A percentile compares a stretch with the other conserved stretches of the same genome.
Conservation (phyloP, 1,139 yeast species). For the Pichia kudriavzevii region DNA sequence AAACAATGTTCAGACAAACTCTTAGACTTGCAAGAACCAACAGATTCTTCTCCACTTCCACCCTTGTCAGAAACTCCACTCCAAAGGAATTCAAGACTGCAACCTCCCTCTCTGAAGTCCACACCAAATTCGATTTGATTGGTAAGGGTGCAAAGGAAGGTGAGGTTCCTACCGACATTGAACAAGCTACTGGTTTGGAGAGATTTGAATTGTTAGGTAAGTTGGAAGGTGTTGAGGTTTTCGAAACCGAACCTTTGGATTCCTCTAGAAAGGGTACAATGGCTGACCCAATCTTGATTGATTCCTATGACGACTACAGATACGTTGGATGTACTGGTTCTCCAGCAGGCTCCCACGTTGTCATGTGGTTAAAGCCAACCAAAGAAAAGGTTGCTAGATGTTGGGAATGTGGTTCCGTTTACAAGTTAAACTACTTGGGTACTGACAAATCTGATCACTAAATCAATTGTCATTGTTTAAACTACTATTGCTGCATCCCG, state of each 20-base stretch:
- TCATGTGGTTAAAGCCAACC: conserved; percentile 92
- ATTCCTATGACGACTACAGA: conserved; percentile 88
- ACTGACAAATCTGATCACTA: conserved; percentile 29
- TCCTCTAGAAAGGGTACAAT: conserved; percentile 85
- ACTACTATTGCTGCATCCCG: too few relatives aligned
- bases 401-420: conserved; percentile 98
- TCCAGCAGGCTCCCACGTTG: conserved; percentile 85
- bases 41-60: conserved; percentile 25
- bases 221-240: conserved; percentile 91
- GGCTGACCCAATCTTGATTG: conserved; percentile 79
- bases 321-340: conserved; percentile 97
- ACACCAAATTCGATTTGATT: conserved; percentile 71
- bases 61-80: conserved; percentile 18
- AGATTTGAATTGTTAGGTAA: conserved; percentile 93
- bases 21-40: conserved; percentile 27
- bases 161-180: conserved; percentile 84
- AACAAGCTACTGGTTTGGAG: conserved; percentile 97
- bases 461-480: background rate
- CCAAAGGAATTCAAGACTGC: conserved; percentile 50
- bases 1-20: conserved; percentile 29
- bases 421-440: conserved; percentile 83
- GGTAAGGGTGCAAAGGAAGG: conserved; percentile 85
- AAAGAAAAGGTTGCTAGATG: conserved; percentile 84
- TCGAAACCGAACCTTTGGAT: conserved; percentile 85
- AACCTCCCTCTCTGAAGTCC: conserved; percentile 62